Base-by-base conservation (phyloP, 306 rosid genomes). In the Neltuma alba region DNA sequence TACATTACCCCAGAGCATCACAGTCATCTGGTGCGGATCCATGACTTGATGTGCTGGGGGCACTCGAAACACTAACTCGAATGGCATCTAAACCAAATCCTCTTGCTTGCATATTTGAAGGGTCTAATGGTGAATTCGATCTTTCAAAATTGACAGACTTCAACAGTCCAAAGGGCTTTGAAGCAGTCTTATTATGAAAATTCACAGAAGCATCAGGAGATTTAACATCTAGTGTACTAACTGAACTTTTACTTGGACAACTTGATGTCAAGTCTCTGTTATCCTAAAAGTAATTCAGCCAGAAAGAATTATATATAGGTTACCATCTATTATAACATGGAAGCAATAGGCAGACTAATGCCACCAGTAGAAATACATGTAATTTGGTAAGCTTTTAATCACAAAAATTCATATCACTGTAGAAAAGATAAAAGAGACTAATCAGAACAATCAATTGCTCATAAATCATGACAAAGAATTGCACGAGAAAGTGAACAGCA, bases 31-130 rank as follows among this genome's bases (percentile, higher is more conserved):
- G 97, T 36, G 90, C 93, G 68, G 99, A 95, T 42, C 99, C 98
- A 87, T 96, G 98, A 82, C 99, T 93, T 30, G 99, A 96, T 48
- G 99, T 88, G 83, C 99, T 95, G 65, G 97, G 99, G 84, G 96
- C 99, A 86, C 98, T 96, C 47, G 99, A 96, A 86, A 96, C 99
- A 83, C 99, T 96, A 58, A 93, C 96, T 76, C 99, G 96, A 83
- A 96, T 86, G 86, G 87, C 92, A 88, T 96, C 99, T 67, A 94
- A 91, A 78, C 96, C 87, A 83, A 95, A 91, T 77, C 98, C 99
- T 86, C 91, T 96, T 70, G 90, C 89, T 84, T 93, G 98, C 99
- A 96, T 93, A 77, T 89, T 96, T 88, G 88, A 79, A 77, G 89
- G 87, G 72, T 84, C 91, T 75, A 93, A 80, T 79, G 85, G 85